Conservation (phyloP, 352 stramenopile species). For the Pythium phragmitis region DNA sequence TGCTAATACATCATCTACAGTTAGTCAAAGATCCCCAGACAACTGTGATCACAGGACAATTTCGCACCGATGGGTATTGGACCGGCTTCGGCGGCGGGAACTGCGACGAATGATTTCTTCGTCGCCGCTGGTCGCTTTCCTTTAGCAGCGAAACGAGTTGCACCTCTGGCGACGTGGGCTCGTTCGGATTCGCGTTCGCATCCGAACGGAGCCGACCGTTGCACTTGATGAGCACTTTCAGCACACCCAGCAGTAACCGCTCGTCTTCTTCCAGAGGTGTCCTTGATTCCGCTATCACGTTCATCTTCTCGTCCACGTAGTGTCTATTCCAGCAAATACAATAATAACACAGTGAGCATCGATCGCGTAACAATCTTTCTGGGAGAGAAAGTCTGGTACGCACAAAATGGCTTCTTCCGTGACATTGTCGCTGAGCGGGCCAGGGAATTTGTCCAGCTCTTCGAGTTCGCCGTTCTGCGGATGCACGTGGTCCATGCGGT, state of each 20-base stretch:
- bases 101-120: slow-evolving; percentile 39
- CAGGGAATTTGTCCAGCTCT: slow-evolving; percentile 74
- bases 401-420: slow-evolving; percentile 63
- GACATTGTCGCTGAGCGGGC: slow-evolving; percentile 63
- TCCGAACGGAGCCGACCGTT: slow-evolving; percentile 76
- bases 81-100: slow-evolving; percentile 49
- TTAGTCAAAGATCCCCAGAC: not conserved
- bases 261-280: slow-evolving; percentile 58
- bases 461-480: slow-evolving; percentile 66
- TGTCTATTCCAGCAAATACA: slow-evolving; percentile 25
- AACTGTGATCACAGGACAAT: not conserved
- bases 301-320: slow-evolving; percentile 63
- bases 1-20: slow-evolving; percentile 36
- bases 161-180: slow-evolving; percentile 61
- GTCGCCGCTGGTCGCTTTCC: slow-evolving; percentile 67
- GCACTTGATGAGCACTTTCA: slow-evolving; percentile 73
- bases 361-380: not conserved
- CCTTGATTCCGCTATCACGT: slow-evolving; percentile 12
- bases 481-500: slow-evolving; percentile 80
- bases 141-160: slow-evolving; percentile 65
- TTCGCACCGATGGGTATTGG: slow-evolving; percentile 32
- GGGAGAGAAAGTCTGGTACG: slow-evolving; percentile 5
- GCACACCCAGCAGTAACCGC: slow-evolving; percentile 62
- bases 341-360: slow-evolving; percentile 2
- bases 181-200: slow-evolving; percentile 40